Evolutionary conservation across 345 rosid genomes (phyloP), one percentile per base, ranked within the genome.

Genomic region (Leavenworthia alabamica): DNA sequence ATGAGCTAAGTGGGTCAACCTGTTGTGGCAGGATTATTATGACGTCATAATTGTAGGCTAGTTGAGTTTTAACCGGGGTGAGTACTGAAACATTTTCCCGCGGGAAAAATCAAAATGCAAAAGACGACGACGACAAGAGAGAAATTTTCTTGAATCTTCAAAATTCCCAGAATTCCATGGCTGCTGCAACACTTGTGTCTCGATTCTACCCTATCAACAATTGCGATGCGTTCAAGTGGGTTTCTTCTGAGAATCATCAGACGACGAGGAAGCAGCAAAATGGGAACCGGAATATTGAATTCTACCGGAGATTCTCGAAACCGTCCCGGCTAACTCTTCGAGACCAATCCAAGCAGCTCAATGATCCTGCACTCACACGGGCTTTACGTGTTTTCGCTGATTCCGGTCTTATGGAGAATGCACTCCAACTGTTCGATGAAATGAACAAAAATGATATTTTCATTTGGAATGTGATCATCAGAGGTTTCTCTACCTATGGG

Each of bases 391-490:
- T 9, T 0, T 42, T 71, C 1, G 75, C 67, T 7, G 77, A 72
- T 39, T 77, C 80, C 0, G 83, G 89, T 15, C 70, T 73, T 0
- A 67, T 83, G 79, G 77, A 68, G 0, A 29, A 73, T 73, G 89
- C 89, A 24, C 77, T 80, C 83, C 26, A 72, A 42, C 52, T 90
- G 87, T 85, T 90, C 49, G 89, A 87, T 22, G 72, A 75, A 81
- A 83, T 90, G 86, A 56, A 65, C 57, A 78, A 55, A 45, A 57
- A 72, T 8, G 88, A 86, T 58, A 26, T 62, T 23, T 83, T 60
- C 44, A 2, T 74, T 0, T 90, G 95, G 93, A 90, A 83, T 65
- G 70, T 83, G 49, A 72, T 90, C 56, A 82, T 85, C 32, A 85
- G 71, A 73, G 90, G 90, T n/a, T 80, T 79, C 49, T 41, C 60